These are phyloP conservation scores for Hygrocybe punicea DNA, from an alignment of 768 basidiomycete genomes.

Conservation along the genomic window DNA sequence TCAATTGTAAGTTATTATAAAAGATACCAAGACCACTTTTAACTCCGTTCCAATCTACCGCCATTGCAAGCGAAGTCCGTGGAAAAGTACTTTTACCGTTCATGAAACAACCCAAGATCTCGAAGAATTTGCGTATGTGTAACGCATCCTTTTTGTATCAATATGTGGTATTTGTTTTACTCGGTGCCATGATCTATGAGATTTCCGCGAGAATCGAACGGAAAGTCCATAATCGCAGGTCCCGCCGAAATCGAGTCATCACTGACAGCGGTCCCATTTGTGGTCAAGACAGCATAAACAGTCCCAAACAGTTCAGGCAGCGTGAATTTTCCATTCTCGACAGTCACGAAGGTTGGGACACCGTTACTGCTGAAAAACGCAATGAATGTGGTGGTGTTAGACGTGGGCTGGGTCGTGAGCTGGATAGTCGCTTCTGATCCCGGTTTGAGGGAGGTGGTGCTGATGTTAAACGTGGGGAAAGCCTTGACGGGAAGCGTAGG, in stretches of 20 bases:
- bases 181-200: constrained; percentile 8
- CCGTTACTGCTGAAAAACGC: constrained; percentile 46
- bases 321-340: constrained; percentile 28
- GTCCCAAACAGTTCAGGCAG: constrained; percentile 44
- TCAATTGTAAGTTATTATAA: no score
- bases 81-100: no score
- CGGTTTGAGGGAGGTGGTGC: constrained; percentile 31
- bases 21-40: no score
- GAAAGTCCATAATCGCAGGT: constrained; percentile 34
- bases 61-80: no score
- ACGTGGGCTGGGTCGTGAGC: constrained; percentile 9
- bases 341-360: constrained; percentile 31
- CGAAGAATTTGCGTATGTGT: no score
- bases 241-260: constrained; percentile 48
- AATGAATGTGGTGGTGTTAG: constrained; percentile 30
- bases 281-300: constrained; percentile 50
- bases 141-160: no score
- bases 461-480: constrained; percentile 47
- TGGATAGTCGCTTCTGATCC: constrained; percentile 16
- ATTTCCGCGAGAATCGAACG: constrained; percentile 14
- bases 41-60: no score
- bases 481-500: constrained; percentile 48
- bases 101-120: no score
- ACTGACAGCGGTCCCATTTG: constrained; percentile 22
- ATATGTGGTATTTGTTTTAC: no score